Conservation (phyloP, 306 rosid species). For the Luffa acutangula region DNA sequence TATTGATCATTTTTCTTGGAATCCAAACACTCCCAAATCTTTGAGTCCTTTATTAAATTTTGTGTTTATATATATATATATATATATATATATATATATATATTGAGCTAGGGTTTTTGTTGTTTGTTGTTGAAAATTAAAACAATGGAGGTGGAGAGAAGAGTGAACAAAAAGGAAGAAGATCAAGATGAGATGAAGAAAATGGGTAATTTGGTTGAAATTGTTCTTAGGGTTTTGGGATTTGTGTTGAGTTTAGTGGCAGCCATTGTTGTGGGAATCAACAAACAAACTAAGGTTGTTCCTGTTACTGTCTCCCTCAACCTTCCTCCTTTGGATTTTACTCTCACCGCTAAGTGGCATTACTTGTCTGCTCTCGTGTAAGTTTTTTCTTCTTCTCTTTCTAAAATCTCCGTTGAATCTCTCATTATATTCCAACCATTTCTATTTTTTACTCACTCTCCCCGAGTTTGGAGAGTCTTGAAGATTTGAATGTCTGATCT, state of each 20-base stretch:
- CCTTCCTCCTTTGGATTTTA: conserved; percentile 40
- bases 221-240: conserved; percentile 48
- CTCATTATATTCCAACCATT: neutral
- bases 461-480: too few species aligned
- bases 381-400: conserved; percentile 8
- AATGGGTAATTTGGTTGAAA: neutral
- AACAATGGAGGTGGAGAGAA: conserved; percentile 14
- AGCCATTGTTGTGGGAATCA: conserved; percentile 32
- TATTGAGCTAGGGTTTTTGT: too few species aligned
- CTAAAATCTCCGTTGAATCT: neutral
- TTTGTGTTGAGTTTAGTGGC: conserved; percentile 35
- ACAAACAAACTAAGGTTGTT: conserved; percentile 41
- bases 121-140: too few species aligned
- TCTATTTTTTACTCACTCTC: neutral
- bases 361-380: conserved; percentile 62
- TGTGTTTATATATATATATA: too few species aligned
- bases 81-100: too few species aligned
- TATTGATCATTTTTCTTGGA: neutral
- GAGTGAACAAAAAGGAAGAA: conserved; percentile 5
- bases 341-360: conserved; percentile 54
- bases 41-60: too few species aligned
- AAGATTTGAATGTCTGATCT: too few species aligned
- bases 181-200: conserved; percentile 6
- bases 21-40: neutral
- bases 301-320: conserved; percentile 12